Conservation (phyloP, 2,329 filamentous ascomycete genomes). For the Cucurbitaria berberidis region DNA sequence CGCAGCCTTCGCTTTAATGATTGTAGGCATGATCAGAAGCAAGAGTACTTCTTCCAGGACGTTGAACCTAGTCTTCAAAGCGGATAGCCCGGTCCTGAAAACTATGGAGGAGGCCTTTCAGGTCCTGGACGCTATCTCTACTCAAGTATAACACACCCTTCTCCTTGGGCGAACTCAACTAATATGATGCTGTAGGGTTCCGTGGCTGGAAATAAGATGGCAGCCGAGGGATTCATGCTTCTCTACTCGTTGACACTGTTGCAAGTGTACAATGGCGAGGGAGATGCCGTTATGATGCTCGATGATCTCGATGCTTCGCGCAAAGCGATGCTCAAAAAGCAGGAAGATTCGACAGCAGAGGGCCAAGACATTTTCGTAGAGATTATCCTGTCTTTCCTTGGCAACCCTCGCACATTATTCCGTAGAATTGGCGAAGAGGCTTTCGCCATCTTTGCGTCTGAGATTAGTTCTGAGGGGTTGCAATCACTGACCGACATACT, state of each 20-base stretch:
- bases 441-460: constrained; percentile 79
- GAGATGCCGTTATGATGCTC: constrained; percentile 81
- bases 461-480: constrained; percentile 75
- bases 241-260: constrained; percentile 84
- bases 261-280: constrained; percentile 87
- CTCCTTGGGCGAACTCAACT: not conserved
- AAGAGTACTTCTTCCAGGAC: constrained; percentile 39
- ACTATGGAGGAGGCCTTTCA: constrained; percentile 43
- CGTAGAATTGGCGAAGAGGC: constrained; percentile 87
- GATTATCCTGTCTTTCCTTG: constrained; percentile 86
- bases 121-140: constrained; percentile 36
- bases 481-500: constrained; percentile 73
- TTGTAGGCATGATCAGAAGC: constrained; percentile 36
- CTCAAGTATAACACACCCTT: constrained; percentile 21
- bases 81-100: constrained; percentile 53
- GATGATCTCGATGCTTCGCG: constrained; percentile 81
- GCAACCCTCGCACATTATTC: constrained; percentile 82
- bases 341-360: constrained; percentile 27
- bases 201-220: constrained; percentile 37
- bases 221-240: constrained; percentile 72
- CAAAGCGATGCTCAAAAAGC: constrained; percentile 61
- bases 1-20: constrained; percentile 36
- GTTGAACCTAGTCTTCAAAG: constrained; percentile 55
- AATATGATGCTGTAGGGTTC: constrained; percentile 25
- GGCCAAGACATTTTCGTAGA: constrained; percentile 68